Evolutionary conservation across 148 eudicot genomes (phyloP).

Genomic region (Pouteria glomerata): DNA sequence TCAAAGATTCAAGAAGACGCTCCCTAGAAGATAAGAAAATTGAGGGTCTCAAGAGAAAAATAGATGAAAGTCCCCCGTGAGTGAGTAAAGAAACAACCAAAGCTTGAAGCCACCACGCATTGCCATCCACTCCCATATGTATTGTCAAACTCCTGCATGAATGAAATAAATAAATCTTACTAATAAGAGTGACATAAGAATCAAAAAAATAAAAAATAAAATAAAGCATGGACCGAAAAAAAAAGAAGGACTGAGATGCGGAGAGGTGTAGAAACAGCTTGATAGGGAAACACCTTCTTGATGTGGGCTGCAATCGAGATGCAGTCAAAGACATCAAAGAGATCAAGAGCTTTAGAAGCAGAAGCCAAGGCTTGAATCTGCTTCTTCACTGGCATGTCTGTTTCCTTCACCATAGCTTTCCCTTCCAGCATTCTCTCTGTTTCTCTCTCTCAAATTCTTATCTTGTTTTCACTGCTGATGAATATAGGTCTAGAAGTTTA

Average conservation of each 20-base stretch:
- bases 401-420: conserved; percentile 67
- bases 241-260: too few species aligned
- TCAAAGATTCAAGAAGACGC: too few species aligned
- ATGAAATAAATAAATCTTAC: too few species aligned
- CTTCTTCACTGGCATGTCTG: conserved; percentile 85
- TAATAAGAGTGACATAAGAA: too few species aligned
- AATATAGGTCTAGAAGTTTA: too few species aligned
- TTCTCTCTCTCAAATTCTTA: not conserved
- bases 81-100: conserved; percentile 82
- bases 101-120: conserved; percentile 85
- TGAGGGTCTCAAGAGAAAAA: conserved; percentile 72
- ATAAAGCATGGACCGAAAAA: too few species aligned
- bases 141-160: conserved; percentile 65
- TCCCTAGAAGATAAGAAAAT: conserved; percentile 85
- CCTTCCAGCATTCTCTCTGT: conserved; percentile 79
- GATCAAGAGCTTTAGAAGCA: conserved; percentile 82
- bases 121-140: conserved; percentile 91
- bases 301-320: conserved; percentile 75
- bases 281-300: conserved; percentile 49
- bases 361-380: conserved; percentile 78
- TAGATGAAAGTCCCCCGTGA: conserved; percentile 73
- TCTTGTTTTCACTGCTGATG: too few species aligned
- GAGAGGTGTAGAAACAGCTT: too few species aligned
- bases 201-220: too few species aligned
- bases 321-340: conserved; percentile 65